Evolutionary conservation across 805 yeast genomes (phyloP).

Genomic region (Yamadazyma phyllophila): DNA sequence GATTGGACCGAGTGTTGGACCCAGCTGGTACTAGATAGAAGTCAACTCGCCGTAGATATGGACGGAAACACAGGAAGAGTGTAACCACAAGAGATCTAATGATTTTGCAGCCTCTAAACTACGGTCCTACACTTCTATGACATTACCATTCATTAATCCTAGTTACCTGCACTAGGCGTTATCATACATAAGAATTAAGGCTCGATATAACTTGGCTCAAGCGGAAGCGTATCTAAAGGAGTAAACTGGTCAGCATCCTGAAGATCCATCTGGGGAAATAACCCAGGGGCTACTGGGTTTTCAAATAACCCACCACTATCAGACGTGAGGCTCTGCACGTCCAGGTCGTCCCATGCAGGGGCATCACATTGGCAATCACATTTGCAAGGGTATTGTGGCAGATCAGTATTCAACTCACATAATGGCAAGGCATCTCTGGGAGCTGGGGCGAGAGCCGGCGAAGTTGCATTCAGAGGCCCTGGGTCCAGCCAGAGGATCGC

Average conservation of each 20-base stretch:
- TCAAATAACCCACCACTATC: not conserved
- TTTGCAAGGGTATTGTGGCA: not conserved
- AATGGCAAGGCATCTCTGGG: too few relatives aligned
- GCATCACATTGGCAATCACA: not conserved
- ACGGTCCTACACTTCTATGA: too few relatives aligned
- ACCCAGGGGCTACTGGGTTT: constrained; percentile 35
- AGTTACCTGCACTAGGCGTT: constrained; percentile 1
- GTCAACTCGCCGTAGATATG: too few relatives aligned
- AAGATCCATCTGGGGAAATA: constrained; percentile 34
- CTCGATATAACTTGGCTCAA: constrained; percentile 27
- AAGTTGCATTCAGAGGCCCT: too few relatives aligned
- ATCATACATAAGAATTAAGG: not conserved
- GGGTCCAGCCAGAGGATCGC: too few relatives aligned
- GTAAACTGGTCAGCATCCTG: constrained; percentile 24
- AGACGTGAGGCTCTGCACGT: not conserved
- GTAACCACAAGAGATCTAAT: too few relatives aligned
- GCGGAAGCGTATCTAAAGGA: constrained; percentile 25
- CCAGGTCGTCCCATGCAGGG: not conserved
- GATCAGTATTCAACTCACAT: too few relatives aligned
- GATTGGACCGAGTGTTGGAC: too few relatives aligned
- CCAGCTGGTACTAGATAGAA: not conserved
- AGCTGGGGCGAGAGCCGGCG: too few relatives aligned
- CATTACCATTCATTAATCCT: not conserved
- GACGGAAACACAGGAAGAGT: too few relatives aligned
- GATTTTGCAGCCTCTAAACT: too few relatives aligned